A percentile compares a stretch with the other conserved stretches of the same genome.
Evolutionary conservation across 1,139 yeast genomes (phyloP).

Genomic region (Candida pseudoviswanathii): DNA sequence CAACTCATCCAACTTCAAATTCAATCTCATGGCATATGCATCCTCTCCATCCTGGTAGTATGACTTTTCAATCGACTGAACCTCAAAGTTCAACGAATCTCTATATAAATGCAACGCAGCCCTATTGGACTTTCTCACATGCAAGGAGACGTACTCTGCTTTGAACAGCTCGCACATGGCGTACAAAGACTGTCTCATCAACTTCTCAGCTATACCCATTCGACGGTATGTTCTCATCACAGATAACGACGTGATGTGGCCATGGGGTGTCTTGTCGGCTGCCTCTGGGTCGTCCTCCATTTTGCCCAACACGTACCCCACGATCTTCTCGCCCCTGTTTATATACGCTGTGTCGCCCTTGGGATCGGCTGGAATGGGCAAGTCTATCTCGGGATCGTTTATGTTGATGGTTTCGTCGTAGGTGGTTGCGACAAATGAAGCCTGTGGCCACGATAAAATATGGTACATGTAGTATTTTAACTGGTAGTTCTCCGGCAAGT

Average conservation of each 20-base stretch:
- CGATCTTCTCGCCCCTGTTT: conserved; percentile 71
- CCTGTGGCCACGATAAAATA: conserved; percentile 95
- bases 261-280: conserved; percentile 75
- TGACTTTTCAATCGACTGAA: conserved; percentile 75
- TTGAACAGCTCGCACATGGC: conserved; percentile 81
- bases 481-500: conserved; percentile 92
- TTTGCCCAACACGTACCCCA: conserved; percentile 93
- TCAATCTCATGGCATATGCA: conserved; percentile 93
- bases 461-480: conserved; percentile 94
- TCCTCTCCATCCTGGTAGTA: conserved; percentile 98
- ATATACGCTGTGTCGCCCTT: conserved; percentile 62
- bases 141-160: conserved; percentile 85
- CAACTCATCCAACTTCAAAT: conserved; percentile 58
- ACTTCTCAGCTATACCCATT: conserved; percentile 91
- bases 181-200: conserved; percentile 83
- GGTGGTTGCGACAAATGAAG: conserved; percentile 92
- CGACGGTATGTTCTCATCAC: conserved; percentile 96
- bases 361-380: conserved; percentile 31
- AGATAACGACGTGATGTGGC: conserved; percentile 90
- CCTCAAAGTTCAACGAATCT: conserved; percentile 83
- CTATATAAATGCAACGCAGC: conserved; percentile 93
- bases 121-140: conserved; percentile 89
- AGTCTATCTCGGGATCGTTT: conserved; percentile 28
- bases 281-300: conserved; percentile 94
- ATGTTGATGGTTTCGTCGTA: conserved; percentile 44